phyloP scores from a whole-genome alignment of 768 basidiomycete genomes.

The Pseudohyphozyma bogoriensis region DNA sequence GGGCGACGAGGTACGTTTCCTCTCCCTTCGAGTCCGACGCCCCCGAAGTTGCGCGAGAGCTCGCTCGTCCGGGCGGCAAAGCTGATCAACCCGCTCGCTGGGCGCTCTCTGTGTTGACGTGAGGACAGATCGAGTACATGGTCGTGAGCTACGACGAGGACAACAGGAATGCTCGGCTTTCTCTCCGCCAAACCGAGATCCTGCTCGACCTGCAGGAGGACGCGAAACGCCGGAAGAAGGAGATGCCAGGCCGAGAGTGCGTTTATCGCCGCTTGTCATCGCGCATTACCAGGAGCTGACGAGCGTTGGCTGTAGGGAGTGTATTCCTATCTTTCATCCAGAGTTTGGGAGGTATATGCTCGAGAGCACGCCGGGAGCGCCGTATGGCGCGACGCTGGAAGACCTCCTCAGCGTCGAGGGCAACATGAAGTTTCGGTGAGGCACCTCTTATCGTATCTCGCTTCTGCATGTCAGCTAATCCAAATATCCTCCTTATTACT shows the following conservation, averaged over 20 bases:
- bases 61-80: background rate
- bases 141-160: conserved; percentile 73
- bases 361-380: conserved; percentile 91
- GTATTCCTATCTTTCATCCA: conserved; percentile 86
- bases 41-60: too few relatives aligned
- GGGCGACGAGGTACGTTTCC: conserved; percentile 84
- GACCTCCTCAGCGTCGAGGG: conserved; percentile 82
- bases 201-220: conserved; percentile 52
- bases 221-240: conserved; percentile 44
- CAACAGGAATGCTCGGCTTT: conserved; percentile 69
- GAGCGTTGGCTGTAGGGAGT: conserved; percentile 11
- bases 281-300: background rate
- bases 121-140: conserved; percentile 81
- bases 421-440: conserved; percentile 87
- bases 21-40: background rate
- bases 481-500: too few relatives aligned
- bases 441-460: background rate
- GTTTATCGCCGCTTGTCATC: background rate
- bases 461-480: background rate
- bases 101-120: background rate
- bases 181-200: conserved; percentile 91
- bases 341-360: conserved; percentile 99
- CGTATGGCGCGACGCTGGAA: conserved; percentile 76
- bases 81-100: background rate
- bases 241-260: background rate